These are phyloP conservation scores for Tuber microsphaerosporum DNA, from an alignment of 495 filamentous ascomycete species.

Conservation along the genomic window DNA sequence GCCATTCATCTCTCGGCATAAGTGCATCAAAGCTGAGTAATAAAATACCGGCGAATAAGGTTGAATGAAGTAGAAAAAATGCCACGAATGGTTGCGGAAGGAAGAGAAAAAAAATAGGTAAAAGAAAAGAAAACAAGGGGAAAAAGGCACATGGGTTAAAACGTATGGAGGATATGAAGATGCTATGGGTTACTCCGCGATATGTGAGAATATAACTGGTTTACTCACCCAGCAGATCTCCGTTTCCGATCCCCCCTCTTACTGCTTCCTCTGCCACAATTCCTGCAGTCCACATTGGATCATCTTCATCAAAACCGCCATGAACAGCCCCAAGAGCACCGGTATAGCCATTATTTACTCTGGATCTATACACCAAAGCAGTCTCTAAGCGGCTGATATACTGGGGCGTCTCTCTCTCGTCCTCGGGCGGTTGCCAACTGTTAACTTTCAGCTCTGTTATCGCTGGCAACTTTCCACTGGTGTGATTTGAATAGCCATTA, in stretches of 20 bases:
- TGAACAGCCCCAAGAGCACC: constrained; percentile 31
- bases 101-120: background rate
- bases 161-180: background rate
- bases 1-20: background rate
- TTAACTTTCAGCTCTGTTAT: constrained; percentile 32
- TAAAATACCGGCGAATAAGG: background rate
- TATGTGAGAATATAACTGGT: constrained; percentile 1
- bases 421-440: constrained; percentile 33
- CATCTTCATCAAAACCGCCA: constrained; percentile 39
- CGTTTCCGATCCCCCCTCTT: constrained; percentile 26
- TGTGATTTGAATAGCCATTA: constrained; percentile 14
- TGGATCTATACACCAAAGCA: constrained; percentile 37
- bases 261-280: constrained; percentile 39
- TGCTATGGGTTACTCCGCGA: background rate
- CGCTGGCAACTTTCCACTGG: constrained; percentile 16
- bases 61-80: background rate
- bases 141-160: background rate
- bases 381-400: constrained; percentile 39
- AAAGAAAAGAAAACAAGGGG: background rate
- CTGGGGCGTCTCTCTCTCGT: constrained; percentile 35
- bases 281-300: constrained; percentile 41
- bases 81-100: background rate
- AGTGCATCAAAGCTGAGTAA: background rate
- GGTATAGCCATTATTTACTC: constrained; percentile 26
- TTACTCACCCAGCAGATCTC: constrained; percentile 29